These are phyloP conservation scores for Nicotiana tabacum DNA, from an alignment of 257 asterid genomes.

Conservation along the genomic window DNA sequence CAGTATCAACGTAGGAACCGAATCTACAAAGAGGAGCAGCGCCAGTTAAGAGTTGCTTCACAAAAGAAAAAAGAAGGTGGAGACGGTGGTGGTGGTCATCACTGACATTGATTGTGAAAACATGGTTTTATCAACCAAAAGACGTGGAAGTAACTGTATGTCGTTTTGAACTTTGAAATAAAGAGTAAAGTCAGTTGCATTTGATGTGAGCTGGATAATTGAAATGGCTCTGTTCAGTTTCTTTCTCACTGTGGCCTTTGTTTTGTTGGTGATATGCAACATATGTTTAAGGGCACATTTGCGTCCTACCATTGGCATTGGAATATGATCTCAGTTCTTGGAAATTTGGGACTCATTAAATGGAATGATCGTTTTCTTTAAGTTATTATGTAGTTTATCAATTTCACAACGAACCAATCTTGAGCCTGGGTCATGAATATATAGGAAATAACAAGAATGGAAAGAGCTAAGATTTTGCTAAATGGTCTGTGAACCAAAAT, in stretches of 20 bases:
- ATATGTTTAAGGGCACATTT: neutral
- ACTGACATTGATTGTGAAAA: slow-evolving; percentile 26
- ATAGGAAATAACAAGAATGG: neutral
- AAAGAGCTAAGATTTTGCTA: neutral
- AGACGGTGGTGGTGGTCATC: slow-evolving; percentile 47
- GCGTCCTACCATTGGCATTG: neutral
- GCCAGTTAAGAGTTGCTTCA: slow-evolving; percentile 79
- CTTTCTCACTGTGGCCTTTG: neutral
- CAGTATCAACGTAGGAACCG: slow-evolving; percentile 95
- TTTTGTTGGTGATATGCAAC: slow-evolving; percentile 5
- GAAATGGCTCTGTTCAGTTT: slow-evolving; percentile 9
- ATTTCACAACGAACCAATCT: neutral
- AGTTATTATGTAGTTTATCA: neutral
- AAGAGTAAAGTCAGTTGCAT: slow-evolving; percentile 26
- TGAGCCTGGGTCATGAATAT: neutral
- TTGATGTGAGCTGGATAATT: slow-evolving; percentile 15
- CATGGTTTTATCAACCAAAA: slow-evolving; percentile 7
- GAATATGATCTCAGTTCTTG: neutral
- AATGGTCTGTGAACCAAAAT: neutral
- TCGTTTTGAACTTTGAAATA: slow-evolving; percentile 26
- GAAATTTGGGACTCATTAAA: neutral
- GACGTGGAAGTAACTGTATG: slow-evolving; percentile 16
- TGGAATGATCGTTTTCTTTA: neutral
- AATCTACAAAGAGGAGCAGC: slow-evolving; percentile 97
- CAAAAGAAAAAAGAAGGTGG: slow-evolving; percentile 65